Evolutionary conservation across 768 basidiomycete species (phyloP).

Genomic region (Imleria badia): DNA sequence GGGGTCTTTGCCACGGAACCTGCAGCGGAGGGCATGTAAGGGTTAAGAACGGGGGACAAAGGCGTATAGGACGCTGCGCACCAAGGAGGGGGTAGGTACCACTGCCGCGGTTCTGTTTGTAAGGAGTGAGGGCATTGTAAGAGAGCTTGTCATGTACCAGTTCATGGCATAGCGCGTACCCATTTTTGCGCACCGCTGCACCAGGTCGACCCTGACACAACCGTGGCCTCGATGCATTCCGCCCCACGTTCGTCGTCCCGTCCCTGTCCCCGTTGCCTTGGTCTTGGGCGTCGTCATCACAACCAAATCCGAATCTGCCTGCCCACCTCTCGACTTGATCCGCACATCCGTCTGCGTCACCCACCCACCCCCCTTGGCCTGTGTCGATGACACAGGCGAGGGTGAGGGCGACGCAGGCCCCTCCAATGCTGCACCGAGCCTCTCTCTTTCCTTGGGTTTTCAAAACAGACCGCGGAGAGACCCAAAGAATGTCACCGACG

Average conservation of each 20-base stretch:
- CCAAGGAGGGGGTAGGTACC: slow-evolving; percentile 53
- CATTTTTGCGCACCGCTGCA: background rate
- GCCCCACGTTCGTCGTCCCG: background rate
- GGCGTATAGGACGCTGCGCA: slow-evolving; percentile 51
- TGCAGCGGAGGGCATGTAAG: slow-evolving; percentile 68
- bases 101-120: slow-evolving; percentile 68
- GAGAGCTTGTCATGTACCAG: no score
- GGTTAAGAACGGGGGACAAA: slow-evolving; percentile 74
- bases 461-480: slow-evolving; percentile 29
- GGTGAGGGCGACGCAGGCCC: slow-evolving; percentile 4
- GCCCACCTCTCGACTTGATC: slow-evolving; percentile 8
- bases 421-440: no score
- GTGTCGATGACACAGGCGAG: background rate
- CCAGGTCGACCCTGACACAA: slow-evolving; percentile 21
- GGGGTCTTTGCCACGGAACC: slow-evolving; percentile 54
- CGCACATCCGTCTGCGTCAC: slow-evolving; percentile 30
- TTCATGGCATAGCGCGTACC: background rate
- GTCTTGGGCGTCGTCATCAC: background rate
- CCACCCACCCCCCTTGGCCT: slow-evolving; percentile 13
- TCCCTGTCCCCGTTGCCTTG: background rate
- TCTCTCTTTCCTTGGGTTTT: no score
- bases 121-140: slow-evolving; percentile 67
- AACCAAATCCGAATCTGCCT: slow-evolving; percentile 20
- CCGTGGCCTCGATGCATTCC: background rate
- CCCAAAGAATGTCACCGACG: no score